Evolutionary conservation across 2,329 filamentous ascomycete species (phyloP).

Genomic region (Trichophyton mentagrophytes): DNA sequence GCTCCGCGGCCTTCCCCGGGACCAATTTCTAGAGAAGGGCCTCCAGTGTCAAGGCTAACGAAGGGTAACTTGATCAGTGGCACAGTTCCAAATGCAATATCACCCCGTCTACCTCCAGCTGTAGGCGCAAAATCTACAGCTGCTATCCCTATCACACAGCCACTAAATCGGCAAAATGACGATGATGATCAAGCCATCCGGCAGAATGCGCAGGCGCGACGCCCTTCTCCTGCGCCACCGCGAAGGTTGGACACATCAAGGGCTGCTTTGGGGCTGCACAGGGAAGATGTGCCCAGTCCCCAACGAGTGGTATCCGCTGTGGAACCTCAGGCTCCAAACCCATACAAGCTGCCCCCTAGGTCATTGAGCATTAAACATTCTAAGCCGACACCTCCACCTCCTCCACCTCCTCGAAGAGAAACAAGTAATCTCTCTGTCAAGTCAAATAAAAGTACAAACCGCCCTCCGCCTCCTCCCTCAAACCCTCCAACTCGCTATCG

Average conservation of each 20-base stretch:
- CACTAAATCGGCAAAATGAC: not conserved
- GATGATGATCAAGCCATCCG: not conserved
- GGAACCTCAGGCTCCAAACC: not conserved
- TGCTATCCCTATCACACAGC: not conserved
- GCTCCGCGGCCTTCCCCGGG: not conserved
- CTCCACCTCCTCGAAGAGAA: constrained; percentile 18
- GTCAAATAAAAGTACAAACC: constrained; percentile 7
- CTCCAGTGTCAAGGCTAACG: not conserved
- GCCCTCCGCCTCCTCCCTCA: not conserved
- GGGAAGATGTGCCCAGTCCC: not conserved
- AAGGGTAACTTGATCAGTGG: not conserved
- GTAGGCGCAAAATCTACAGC: not conserved
- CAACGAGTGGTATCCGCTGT: not conserved
- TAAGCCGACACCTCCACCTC: constrained; percentile 21
- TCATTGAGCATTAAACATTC: not conserved
- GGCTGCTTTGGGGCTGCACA: not conserved
- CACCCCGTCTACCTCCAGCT: not conserved
- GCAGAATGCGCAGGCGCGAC: not conserved
- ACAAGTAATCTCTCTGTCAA: constrained; percentile 19
- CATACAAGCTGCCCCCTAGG: not conserved
- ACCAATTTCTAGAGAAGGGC: not conserved
- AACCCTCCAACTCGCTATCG: not conserved
- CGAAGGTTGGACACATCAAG: not conserved
- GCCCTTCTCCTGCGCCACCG: not conserved
- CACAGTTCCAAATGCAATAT: not conserved